A percentile compares a stretch with the other conserved stretches of the same genome.
Evolutionary conservation across 495 filamentous ascomycete genomes (phyloP).

Genomic region (Aspergillus affinis): DNA sequence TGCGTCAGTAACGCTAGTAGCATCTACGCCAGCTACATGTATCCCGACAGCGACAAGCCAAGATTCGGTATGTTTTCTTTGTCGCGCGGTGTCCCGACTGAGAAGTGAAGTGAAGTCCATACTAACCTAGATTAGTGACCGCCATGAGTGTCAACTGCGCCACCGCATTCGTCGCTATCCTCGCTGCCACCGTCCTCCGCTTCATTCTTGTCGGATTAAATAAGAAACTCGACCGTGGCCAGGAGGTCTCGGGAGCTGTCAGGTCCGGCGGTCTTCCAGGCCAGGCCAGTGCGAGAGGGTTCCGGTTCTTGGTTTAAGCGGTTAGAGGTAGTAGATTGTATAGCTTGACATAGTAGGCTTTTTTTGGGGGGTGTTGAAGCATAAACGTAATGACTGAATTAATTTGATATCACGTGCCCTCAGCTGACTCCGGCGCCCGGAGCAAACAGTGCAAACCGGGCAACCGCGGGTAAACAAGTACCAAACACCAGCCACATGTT

Average conservation of each 20-base stretch:
- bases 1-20: slow-evolving; percentile 70
- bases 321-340: too few species aligned
- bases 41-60: slow-evolving; percentile 43
- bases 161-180: slow-evolving; percentile 64
- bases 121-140: slow-evolving; percentile 38
- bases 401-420: background rate
- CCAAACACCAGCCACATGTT: slow-evolving; percentile 3
- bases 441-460: background rate
- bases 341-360: too few species aligned
- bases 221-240: slow-evolving; percentile 63
- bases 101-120: background rate
- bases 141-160: slow-evolving; percentile 76
- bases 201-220: slow-evolving; percentile 69
- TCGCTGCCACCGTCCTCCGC: slow-evolving; percentile 61
- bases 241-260: slow-evolving; percentile 26
- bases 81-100: background rate
- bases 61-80: slow-evolving; percentile 37
- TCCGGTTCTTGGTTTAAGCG: slow-evolving; percentile 53
- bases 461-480: background rate
- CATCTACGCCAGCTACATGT: slow-evolving; percentile 78
- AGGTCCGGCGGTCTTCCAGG: slow-evolving; percentile 52
- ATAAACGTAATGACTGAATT: too few species aligned
- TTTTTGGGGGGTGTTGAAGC: too few species aligned
- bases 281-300: slow-evolving; percentile 57
- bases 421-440: too few species aligned